Evolutionary conservation across 2,329 filamentous ascomycete species (phyloP), one percentile per base, ranked within the genome.

Genomic region (Pseudogymnoascus sp.): DNA sequence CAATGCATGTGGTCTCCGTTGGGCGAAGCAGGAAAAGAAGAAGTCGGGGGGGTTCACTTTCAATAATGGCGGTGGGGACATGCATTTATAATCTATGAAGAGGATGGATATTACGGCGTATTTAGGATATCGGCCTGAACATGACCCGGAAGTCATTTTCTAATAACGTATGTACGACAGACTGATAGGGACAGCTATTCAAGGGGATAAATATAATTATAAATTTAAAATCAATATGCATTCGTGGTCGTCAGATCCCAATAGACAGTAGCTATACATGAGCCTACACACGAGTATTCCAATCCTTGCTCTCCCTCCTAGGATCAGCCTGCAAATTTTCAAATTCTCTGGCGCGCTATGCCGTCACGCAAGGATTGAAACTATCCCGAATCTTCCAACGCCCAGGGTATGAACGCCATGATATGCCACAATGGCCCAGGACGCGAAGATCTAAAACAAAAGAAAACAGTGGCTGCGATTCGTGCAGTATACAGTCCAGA

Each of bases 1-100:
- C 76, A 97, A 97, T 77, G 93, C 93, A 6, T 97, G 93, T 73
- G 93, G 93, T 38, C 77, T 89, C 31, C 80, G 86, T 61, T 89
- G 86, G 86, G 86, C 86, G 14, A 86, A 90, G 84, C 92, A 90
- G 72, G 90, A 95, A 73, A 95, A 95, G 80, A 93, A 91, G 70
- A 79, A 67, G 59, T 60, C 59, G 1, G 59, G 59, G 8, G 28
- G 8, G 1, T 56, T 56, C 46, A 16, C 31, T 56, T 18, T 9
- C 28, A 56, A 56, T 36, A 56, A 56, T 36, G 49, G 25, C 49
- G 16, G 49, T 7, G 49, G 49, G 5, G 49, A 34, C 28, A 7
- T 34, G 9, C 49, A 56, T 56, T 16, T 56, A 56, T 56, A 14
- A 56, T 18, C 5, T 14, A 21, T 18, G 49, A 1, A 18, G n/a